Conservation (phyloP, 106 monocot species). For the Dendrobium catenatum region DNA sequence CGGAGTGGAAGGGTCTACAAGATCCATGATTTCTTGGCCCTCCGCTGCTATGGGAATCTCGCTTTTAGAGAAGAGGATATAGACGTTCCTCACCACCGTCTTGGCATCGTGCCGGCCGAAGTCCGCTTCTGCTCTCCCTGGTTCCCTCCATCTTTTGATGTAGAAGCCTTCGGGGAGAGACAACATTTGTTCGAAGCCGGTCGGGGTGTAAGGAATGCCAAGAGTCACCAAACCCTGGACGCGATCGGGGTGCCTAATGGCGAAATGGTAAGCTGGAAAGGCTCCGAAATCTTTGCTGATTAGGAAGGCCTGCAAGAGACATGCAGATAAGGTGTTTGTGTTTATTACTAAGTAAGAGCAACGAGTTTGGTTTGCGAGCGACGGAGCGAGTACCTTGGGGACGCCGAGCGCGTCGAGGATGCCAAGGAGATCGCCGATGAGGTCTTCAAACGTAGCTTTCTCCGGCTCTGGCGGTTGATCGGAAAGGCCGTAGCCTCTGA, state of each 20-base stretch:
- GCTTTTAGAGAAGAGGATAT: conserved; percentile 30
- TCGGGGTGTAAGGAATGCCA: conserved; percentile 12
- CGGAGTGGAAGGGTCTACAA: conserved; percentile 29
- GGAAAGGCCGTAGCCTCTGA: conserved; percentile 63
- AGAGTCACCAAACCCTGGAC: conserved; percentile 24
- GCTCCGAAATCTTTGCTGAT: conserved; percentile 41
- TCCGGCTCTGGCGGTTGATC: conserved; percentile 39
- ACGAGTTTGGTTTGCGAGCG: neutral
- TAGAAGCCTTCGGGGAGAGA: conserved; percentile 19
- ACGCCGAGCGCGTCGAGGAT: conserved; percentile 47
- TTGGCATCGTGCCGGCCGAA: conserved; percentile 24
- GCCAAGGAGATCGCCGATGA: conserved; percentile 43
- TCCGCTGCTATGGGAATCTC: conserved; percentile 23
- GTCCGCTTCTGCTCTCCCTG: conserved; percentile 25
- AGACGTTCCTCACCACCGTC: conserved; percentile 30
- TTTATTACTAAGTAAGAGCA: neutral
- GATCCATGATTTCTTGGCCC: conserved; percentile 38
- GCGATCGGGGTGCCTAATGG: conserved; percentile 21
- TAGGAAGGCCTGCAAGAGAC: conserved; percentile 13
- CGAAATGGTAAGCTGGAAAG: conserved; percentile 19
- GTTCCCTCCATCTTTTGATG: conserved; percentile 10
- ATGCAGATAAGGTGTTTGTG: neutral
- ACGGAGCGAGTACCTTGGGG: conserved; percentile 33
- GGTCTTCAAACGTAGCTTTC: conserved; percentile 32
- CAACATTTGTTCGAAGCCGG: neutral